Conservation (phyloP, 2,329 filamentous ascomycete species). For the Teratosphaeria gauchensis region DNA sequence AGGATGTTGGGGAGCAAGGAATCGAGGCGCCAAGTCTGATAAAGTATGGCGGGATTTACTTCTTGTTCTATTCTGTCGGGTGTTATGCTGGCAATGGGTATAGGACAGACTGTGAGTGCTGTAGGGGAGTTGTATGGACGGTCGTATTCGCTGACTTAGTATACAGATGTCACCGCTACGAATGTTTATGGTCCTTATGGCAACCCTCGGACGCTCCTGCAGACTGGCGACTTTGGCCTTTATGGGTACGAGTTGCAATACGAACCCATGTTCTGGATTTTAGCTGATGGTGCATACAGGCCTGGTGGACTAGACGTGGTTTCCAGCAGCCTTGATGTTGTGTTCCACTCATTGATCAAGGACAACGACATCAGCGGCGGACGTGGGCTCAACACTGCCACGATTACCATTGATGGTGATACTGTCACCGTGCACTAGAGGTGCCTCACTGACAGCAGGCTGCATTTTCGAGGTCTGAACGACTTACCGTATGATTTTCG, state of each 20-base stretch:
- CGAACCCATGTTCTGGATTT: background rate
- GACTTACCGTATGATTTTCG: too few species aligned
- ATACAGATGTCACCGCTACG: background rate
- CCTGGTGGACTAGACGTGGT: background rate
- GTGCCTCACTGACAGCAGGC: background rate
- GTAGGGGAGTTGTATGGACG: background rate
- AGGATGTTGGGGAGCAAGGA: background rate
- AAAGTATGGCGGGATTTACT: background rate
- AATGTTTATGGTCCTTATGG: background rate
- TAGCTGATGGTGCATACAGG: background rate
- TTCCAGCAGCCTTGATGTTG: background rate
- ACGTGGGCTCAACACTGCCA: background rate
- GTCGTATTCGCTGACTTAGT: background rate
- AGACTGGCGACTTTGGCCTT: background rate
- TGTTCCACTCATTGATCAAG: background rate
- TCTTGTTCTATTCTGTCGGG: background rate
- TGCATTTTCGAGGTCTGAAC: too few species aligned
- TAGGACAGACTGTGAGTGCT: background rate
- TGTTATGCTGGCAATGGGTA: background rate
- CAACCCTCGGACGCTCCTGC: background rate
- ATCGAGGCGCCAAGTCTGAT: background rate
- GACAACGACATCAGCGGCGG: background rate
- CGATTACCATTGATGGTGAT: background rate
- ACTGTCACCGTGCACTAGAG: background rate
- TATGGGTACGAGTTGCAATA: background rate